These are phyloP conservation scores for Angomonas desouzai DNA, from an alignment of 208 protist genomes.

Conservation along the genomic window DNA sequence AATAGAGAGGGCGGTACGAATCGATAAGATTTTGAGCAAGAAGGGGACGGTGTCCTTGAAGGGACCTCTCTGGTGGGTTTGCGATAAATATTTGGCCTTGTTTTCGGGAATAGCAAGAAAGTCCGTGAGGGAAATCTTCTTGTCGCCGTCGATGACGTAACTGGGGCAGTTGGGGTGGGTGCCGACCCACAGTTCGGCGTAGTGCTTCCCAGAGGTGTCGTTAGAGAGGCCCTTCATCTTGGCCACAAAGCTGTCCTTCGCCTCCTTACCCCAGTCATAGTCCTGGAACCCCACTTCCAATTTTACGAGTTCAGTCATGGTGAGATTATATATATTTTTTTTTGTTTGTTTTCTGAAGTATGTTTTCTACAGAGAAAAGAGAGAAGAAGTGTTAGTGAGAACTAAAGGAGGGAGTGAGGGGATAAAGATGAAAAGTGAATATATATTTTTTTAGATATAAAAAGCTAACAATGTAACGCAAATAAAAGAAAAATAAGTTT, in stretches of 20 bases:
- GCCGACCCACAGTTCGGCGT: conserved; percentile 98
- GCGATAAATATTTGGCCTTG: conserved; percentile 49
- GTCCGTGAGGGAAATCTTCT: conserved; percentile 46
- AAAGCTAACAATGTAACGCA: conserved; percentile 7
- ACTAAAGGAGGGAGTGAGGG: neutral
- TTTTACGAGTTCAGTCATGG: conserved; percentile 40
- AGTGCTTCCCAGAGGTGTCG: conserved; percentile 53
- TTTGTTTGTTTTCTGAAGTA: conserved; percentile 1
- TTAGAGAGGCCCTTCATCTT: conserved; percentile 62
- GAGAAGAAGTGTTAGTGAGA: neutral
- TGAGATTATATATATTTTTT: conserved; percentile 7
- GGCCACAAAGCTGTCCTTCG: conserved; percentile 74
- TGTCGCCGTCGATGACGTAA: conserved; percentile 16
- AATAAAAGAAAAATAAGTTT: conserved; percentile 13
- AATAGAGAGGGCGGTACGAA: conserved; percentile 95
- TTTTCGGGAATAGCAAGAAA: conserved; percentile 46
- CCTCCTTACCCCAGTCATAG: conserved; percentile 85
- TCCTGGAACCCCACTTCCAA: conserved; percentile 72
- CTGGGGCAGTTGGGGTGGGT: conserved; percentile 94
- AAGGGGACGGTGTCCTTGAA: conserved; percentile 90
- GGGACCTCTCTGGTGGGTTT: conserved; percentile 27
- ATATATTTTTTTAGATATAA: neutral
- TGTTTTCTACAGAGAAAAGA: neutral
- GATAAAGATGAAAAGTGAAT: neutral
- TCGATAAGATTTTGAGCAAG: conserved; percentile 96